Percentiles rank a stretch among this genome's conserved stretches.
Evolutionary conservation across 495 filamentous ascomycete genomes (phyloP).

Genomic region (Xylaria scruposa): DNA sequence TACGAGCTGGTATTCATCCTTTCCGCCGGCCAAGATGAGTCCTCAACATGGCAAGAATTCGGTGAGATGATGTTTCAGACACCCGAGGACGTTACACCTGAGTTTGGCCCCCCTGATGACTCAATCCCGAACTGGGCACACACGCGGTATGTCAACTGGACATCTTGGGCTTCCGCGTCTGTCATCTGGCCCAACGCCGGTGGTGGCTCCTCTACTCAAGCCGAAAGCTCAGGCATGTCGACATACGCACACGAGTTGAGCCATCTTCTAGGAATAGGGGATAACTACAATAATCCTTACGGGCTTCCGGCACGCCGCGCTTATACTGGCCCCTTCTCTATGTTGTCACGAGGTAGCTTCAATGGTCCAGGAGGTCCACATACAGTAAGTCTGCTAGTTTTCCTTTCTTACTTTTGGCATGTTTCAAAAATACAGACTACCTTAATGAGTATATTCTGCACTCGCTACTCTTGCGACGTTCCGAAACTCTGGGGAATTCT

Average conservation of each 20-base stretch:
- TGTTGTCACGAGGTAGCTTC: constrained; percentile 49
- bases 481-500: background rate
- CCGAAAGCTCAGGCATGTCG: constrained; percentile 50
- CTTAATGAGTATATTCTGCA: too few species aligned
- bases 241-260: constrained; percentile 50
- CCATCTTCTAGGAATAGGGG: constrained; percentile 50
- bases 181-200: constrained; percentile 52
- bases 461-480: too few species aligned
- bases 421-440: too few species aligned
- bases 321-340: constrained; percentile 50
- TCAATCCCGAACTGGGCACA: constrained; percentile 43
- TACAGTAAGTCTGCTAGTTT: constrained; percentile 18
- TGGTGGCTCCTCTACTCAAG: constrained; percentile 50
- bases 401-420: background rate
- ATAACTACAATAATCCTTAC: constrained; percentile 55
- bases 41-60: constrained; percentile 54
- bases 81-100: constrained; percentile 45
- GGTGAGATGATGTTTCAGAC: constrained; percentile 50
- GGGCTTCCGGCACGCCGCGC: constrained; percentile 44
- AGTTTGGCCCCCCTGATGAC: constrained; percentile 48
- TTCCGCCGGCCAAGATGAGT: constrained; percentile 52
- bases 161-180: constrained; percentile 47
- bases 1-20: constrained; percentile 52
- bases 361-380: constrained; percentile 54
- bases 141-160: constrained; percentile 52